Conservation (phyloP, 2,329 filamentous ascomycete genomes). For the Pseudogymnoascus sp. region DNA sequence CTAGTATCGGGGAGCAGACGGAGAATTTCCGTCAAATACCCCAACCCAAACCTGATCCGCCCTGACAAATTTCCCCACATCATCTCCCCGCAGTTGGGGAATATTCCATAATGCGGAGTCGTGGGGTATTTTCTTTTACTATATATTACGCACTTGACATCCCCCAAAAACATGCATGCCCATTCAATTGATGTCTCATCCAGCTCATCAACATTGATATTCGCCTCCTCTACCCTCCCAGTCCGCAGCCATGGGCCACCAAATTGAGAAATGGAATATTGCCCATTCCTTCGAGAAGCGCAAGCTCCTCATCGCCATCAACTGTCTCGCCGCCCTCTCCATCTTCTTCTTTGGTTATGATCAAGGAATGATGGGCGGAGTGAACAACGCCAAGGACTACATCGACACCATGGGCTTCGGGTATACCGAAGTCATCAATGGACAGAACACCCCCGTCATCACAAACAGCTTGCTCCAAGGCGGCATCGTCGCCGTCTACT, state of each 20-base stretch:
- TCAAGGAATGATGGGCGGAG: constrained; percentile 49
- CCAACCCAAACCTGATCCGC: not conserved
- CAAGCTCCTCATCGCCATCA: constrained; percentile 50
- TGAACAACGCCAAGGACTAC: constrained; percentile 58
- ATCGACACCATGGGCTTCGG: constrained; percentile 58
- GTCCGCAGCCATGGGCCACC: constrained; percentile 10
- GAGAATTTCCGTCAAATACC: not conserved
- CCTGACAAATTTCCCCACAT: not conserved
- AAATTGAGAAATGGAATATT: constrained; percentile 33
- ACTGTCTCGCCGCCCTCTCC: constrained; percentile 53
- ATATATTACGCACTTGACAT: not conserved
- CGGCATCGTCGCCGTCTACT: constrained; percentile 49
- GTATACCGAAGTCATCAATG: constrained; percentile 38
- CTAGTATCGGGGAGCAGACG: not conserved
- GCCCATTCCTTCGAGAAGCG: constrained; percentile 47
- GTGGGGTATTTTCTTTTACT: constrained; percentile 3
- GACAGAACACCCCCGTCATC: constrained; percentile 43
- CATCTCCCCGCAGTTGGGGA: not conserved
- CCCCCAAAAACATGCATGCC: not conserved
- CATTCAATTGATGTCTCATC: not conserved
- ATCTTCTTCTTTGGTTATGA: constrained; percentile 56
- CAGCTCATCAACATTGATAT: not conserved
- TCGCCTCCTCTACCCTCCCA: not conserved
- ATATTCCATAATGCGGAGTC: not conserved
- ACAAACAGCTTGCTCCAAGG: constrained; percentile 53